A percentile compares a stretch with the other conserved stretches of the same genome.
Evolutionary conservation across 306 rosid genomes (phyloP).

Genomic region (Prunus mume): DNA sequence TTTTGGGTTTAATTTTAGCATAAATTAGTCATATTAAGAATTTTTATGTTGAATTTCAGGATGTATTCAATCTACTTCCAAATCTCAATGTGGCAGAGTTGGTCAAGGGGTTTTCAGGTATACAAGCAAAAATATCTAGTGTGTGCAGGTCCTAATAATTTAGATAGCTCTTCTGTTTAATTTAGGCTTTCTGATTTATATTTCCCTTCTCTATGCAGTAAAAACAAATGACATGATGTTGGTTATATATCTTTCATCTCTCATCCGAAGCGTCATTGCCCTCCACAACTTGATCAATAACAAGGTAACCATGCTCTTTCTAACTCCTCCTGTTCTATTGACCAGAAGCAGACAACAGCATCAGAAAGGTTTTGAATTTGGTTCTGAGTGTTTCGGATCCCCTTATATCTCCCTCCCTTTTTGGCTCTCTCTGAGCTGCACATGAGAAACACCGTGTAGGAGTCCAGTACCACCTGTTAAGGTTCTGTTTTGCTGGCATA

Average conservation of each 20-base stretch:
- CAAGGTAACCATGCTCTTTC: constrained; percentile 34
- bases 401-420: not conserved
- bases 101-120: constrained; percentile 57
- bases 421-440: not conserved
- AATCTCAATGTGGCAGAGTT: constrained; percentile 54
- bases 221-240: constrained; percentile 68
- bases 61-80: constrained; percentile 58
- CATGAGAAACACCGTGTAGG: not conserved
- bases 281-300: constrained; percentile 71
- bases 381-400: not conserved
- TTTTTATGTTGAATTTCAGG: constrained; percentile 35
- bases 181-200: not conserved
- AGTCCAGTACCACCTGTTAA: not conserved
- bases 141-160: not conserved
- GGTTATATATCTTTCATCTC: constrained; percentile 59
- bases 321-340: not conserved
- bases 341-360: not conserved
- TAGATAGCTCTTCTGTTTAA: not conserved
- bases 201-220: constrained; percentile 36
- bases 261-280: constrained; percentile 62
- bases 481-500: not conserved
- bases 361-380: not conserved
- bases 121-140: not conserved
- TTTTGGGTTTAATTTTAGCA: not conserved
- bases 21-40: not conserved